Base-by-base conservation (phyloP, 768 basidiomycete species). In the Termitomyces sp. region DNA sequence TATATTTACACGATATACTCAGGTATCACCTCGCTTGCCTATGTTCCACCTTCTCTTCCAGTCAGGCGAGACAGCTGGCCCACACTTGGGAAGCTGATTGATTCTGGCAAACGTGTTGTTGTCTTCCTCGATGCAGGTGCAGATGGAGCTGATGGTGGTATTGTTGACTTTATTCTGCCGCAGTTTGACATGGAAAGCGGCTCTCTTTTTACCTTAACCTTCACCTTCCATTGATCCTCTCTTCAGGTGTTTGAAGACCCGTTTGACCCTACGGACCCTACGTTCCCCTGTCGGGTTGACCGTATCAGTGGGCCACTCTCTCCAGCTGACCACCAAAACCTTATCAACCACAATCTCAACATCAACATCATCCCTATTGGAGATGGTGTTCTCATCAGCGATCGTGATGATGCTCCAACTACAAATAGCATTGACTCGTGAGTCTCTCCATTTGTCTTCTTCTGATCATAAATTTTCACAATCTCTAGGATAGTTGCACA, bases 291-390 rank as follows among this genome's bases (percentile, higher is more conserved):
- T 31, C 11, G 26, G 9, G 55, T 56, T 0, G 55, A 56, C 8
- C 55, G 55, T 38, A 56, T 56, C 5, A 50, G 33, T 33, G 55
- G 55, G 7, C 37, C 49, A 17, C 55, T 56, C 19, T 35, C 55
- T 5, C 41, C 55, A 9, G 55, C 55, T 5, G 55, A 56, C 43
- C 49, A 56, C 23, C 50, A 51, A 11, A 56, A 56, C 50, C 50
- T 83, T 68, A 80, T 84, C 66, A 85, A 84, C 64, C 83, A 85
- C 59, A 79, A 75, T 11, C 68, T 84, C 6, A 79, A 84, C 71
- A 71, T 64, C 50, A 70, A 83, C 53, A 66, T 77, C 35, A 35
- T 54, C 7, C 53, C 46, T 6, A 54, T 55, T 10, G 58, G 58
- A 11, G 53, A 54, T 49, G 73, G 75, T 2, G 67, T 77, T 19